Conservation (phyloP, 306 rosid genomes). For the Ceratonia siliqua region DNA sequence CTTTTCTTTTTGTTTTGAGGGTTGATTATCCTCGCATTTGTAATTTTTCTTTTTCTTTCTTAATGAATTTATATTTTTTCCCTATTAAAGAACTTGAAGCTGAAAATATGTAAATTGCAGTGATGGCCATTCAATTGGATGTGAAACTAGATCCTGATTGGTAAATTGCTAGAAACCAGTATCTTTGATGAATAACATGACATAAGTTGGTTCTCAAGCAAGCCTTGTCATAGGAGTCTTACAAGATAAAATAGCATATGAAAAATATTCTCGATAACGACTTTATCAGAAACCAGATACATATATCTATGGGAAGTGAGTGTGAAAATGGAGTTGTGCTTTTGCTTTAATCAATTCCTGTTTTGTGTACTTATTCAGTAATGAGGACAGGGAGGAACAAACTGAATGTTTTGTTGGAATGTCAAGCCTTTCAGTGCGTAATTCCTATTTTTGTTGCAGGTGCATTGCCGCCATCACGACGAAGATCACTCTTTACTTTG, state of each 20-base stretch:
- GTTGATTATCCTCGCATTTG: background rate
- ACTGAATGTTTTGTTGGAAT: background rate
- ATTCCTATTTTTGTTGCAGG: constrained; percentile 54
- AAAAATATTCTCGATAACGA: background rate
- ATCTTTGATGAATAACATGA: constrained; percentile 15
- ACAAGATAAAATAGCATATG: constrained; percentile 1
- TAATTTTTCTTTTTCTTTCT: background rate
- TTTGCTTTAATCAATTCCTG: background rate
- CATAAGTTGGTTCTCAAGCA: constrained; percentile 5
- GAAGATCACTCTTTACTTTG: constrained; percentile 78
- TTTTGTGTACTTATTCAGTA: background rate
- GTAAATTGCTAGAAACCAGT: constrained; percentile 8
- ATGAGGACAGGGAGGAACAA: constrained; percentile 23
- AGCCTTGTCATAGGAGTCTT: constrained; percentile 8
- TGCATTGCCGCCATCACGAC: constrained; percentile 76
- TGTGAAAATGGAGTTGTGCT: background rate
- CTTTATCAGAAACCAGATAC: constrained; percentile 16
- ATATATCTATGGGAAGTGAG: constrained; percentile 14
- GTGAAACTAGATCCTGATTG: constrained; percentile 5
- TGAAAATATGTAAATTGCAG: constrained; percentile 15
- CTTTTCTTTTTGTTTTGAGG: background rate
- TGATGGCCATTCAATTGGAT: background rate
- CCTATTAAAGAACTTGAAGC: background rate
- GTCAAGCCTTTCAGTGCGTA: constrained; percentile 33
- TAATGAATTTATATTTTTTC: background rate